Base-by-base conservation (phyloP, 75 land plant genomes). In the Sequoiadendron giganteum region DNA sequence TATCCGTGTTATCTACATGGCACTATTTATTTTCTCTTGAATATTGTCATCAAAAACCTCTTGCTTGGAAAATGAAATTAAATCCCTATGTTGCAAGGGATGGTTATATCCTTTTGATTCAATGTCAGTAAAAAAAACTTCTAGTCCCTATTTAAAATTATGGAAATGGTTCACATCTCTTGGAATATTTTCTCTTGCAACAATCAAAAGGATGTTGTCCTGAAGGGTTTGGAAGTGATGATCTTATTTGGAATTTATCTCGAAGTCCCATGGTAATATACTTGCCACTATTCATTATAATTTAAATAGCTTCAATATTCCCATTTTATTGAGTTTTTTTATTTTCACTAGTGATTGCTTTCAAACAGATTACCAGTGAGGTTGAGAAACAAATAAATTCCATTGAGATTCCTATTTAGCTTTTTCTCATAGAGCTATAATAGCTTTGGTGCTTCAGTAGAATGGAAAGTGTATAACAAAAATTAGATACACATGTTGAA, bases 171-270 rank as follows among this genome's bases (percentile, higher is more conserved):
- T 36, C 38, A 36, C 38, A 36, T 36, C 38, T 36, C 38, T 36
- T 0, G 0, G 0, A 36, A 36, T 0, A 36, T 0, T 36, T 36
- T 36, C 38, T 36, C 38, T 36, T 36, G 38, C 38, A 36, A 36
- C 0, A 36, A 19, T 68, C 40, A 32, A 38, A 65, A 48, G 85
- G 68, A 10, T 82, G 73, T 21, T 81, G 78, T 77, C 92, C 91
- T 36, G 90, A 83, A 52, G 85, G 85, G n/a, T 39, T 88, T 19
- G 91, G 91, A 8, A 91, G 87, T 32, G 93, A 90, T 52, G 91
- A 90, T 89, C 86, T 90, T 89, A 86, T 88, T 87, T 86, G 92
- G 90, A 89, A 87, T 80, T 84, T 87, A 5, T 93, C 92, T 16
- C 6, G 61, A 83, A 87, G 86, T 88, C 85, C 90, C 10, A 8